Evolutionary conservation across 2,329 filamentous ascomycete genomes (phyloP), one percentile per base, ranked within the genome.

Genomic region (Hypoxylon sp.): DNA sequence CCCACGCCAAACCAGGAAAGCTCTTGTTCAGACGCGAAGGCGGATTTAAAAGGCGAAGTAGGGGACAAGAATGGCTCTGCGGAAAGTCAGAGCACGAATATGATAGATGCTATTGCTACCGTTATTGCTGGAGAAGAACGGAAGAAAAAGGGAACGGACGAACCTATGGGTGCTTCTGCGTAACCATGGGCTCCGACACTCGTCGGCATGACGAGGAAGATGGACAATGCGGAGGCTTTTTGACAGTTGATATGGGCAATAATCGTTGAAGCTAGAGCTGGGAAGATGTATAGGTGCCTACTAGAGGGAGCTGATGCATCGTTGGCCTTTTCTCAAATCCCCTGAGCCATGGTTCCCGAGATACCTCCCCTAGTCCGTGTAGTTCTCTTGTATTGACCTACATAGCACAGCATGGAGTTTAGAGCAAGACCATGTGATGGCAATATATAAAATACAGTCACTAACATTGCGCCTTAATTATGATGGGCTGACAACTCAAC

Each of bases 351-450:
- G 28, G 55, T 51, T 54, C 50, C 36, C 18, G 56, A 65, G 65
- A 70, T 68, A 67, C 55, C 61, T 67, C 48, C 32, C 42, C n/a
- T n/a, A n/a, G n/a, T 54, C n/a, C 33, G 16, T 38, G 24, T 22
- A 14, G 24, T 58, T 56, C 38, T 49, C 52, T 44, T 45, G 16
- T 48, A 28, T 30, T 38, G 24, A 40, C 22, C 24, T 63, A 51
- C 36, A 42, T 59, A 65, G 62, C 65, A 67, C 64, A 69, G 67
- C 67, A 51, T 28, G 67, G 67, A 68, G 67, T 69, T 65, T 7
- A 52, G 50, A 62, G 50, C 38, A 49, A 57, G 45, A 60, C 44
- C 57, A 49, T 52, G 32, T 30, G 40, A 28, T 58, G 18, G 26
- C 22, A n/a, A 61, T 64, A 49, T 49, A 36, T 45, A 61, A 33